Evolutionary conservation across 192 early-diverging fungal genomes (phyloP).

Genomic region (Gorgonomyces haynaldii): DNA sequence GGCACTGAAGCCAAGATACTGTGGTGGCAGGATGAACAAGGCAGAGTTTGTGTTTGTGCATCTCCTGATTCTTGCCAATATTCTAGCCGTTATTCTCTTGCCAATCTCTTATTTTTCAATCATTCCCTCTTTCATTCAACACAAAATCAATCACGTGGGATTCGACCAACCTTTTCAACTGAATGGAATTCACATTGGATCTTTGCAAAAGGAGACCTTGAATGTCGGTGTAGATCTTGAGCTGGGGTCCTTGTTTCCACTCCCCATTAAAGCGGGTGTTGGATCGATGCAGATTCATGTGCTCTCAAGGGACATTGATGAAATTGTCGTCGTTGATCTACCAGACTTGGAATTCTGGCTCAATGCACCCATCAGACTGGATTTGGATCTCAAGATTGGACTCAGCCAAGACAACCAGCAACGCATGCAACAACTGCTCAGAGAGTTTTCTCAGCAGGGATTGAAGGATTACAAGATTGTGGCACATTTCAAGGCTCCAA

Average conservation of each 20-base stretch:
- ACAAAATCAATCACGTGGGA: not conserved
- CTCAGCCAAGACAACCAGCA: not conserved
- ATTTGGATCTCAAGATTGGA: constrained; percentile 1
- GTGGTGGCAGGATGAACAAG: constrained; percentile 4
- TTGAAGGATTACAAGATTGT: not conserved
- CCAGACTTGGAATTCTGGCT: constrained; percentile 7
- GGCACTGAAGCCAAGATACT: not conserved
- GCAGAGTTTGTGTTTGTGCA: constrained; percentile 5
- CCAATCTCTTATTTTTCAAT: constrained; percentile 15
- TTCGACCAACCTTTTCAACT: not conserved
- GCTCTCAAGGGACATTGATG: not conserved
- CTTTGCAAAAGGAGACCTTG: constrained; percentile 1
- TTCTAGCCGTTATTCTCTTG: constrained; percentile 13
- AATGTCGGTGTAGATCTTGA: not conserved
- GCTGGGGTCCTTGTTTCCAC: constrained; percentile 1
- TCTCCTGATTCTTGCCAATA: constrained; percentile 1
- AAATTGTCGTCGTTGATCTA: constrained; percentile 3
- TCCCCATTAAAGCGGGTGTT: constrained; percentile 4
- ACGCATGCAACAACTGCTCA: not conserved
- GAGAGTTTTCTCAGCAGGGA: not conserved
- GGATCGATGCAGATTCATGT: constrained; percentile 3
- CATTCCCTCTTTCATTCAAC: constrained; percentile 3
- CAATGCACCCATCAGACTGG: not conserved
- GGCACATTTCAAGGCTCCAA: constrained; percentile 1
- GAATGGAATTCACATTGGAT: not conserved